Evolutionary conservation across 192 early-diverging fungal genomes (phyloP).

Genomic region (Physocladia obscura): DNA sequence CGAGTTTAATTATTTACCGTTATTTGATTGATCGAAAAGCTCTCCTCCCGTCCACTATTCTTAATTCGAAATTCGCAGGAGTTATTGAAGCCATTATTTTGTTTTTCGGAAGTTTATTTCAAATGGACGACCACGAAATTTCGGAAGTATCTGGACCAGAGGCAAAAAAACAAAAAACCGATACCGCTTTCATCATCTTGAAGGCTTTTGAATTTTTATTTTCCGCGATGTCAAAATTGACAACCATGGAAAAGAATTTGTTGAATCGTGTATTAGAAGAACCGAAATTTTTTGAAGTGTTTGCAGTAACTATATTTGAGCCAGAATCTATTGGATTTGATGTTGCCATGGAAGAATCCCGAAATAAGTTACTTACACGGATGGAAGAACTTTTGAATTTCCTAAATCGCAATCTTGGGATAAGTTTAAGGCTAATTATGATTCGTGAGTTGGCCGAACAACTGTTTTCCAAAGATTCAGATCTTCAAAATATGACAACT

Average conservation of each 20-base stretch:
- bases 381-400: constrained; percentile 18
- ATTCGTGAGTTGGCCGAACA: constrained; percentile 6
- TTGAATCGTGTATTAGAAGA: constrained; percentile 27
- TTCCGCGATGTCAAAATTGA: background rate
- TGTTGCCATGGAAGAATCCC: constrained; percentile 34
- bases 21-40: constrained; percentile 18
- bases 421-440: background rate
- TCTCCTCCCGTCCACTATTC: background rate
- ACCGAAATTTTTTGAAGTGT: constrained; percentile 38
- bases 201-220: constrained; percentile 29
- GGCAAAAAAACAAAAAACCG: background rate
- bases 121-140: too few relatives aligned
- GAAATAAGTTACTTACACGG: constrained; percentile 16
- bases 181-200: constrained; percentile 18
- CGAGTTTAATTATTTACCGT: constrained; percentile 18
- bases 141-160: constrained; percentile 8
- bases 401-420: background rate
- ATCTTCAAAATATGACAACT: constrained; percentile 8
- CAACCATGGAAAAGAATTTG: background rate
- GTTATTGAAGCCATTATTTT: background rate
- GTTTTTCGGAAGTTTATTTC: too few relatives aligned
- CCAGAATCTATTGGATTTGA: constrained; percentile 37
- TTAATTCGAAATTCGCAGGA: too few relatives aligned
- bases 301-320: constrained; percentile 49
- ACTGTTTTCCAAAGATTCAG: background rate